Conservation (phyloP, 2,329 filamentous ascomycete genomes). For the Trichoderma endophyticum region DNA sequence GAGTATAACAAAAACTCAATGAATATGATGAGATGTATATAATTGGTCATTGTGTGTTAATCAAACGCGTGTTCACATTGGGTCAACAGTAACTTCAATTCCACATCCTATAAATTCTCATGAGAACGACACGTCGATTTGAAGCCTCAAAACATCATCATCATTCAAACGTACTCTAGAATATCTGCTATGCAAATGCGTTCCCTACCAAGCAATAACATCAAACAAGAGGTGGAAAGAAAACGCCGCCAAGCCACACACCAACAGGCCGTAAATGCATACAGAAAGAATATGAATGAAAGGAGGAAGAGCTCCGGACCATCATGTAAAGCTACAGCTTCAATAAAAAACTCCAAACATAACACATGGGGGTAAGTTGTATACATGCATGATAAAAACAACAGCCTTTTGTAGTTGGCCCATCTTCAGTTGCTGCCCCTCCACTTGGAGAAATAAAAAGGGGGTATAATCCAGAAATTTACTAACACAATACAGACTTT, state of each 20-base stretch:
- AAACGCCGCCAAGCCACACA: conserved; percentile 1
- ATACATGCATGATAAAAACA: background rate
- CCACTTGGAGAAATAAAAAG: conserved; percentile 1
- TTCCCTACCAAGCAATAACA: background rate
- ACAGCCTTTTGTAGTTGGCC: background rate
- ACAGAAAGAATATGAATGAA: background rate
- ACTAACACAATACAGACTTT: conserved; percentile 1
- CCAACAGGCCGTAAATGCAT: background rate
- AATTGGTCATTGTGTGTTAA: too few relatives aligned
- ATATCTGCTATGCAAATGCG: conserved; percentile 10
- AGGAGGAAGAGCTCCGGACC: background rate
- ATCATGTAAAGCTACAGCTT: background rate
- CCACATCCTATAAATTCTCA: background rate
- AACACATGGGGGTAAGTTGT: background rate
- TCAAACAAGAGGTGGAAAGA: background rate
- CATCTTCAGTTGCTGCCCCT: background rate
- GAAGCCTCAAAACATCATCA: background rate
- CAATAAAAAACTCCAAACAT: background rate
- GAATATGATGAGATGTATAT: background rate
- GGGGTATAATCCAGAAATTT: conserved; percentile 22
- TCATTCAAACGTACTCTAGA: conserved; percentile 9
- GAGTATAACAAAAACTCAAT: background rate
- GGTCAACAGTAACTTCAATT: background rate
- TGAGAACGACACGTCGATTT: background rate
- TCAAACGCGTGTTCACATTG: too few relatives aligned